Percentiles rank a stretch among this genome's conserved stretches.
Conservation (phyloP, 495 filamentous ascomycete species). For the Aspergillus saccharolyticus region DNA sequence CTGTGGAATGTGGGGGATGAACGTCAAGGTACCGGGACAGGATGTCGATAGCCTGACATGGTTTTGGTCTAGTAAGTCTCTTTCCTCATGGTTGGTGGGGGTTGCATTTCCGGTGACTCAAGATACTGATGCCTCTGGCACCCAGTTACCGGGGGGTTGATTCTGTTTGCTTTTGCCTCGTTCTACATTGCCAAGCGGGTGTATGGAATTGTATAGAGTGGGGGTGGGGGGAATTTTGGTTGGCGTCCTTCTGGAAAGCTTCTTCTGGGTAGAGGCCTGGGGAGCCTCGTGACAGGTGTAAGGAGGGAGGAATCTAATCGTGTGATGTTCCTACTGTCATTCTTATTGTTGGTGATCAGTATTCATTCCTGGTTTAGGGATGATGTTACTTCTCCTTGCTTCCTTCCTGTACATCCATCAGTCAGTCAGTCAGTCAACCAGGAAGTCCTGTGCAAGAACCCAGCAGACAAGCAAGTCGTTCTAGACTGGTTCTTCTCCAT, state of each 20-base stretch:
- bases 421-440: background rate
- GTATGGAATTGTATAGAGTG: constrained; percentile 57
- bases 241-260: background rate
- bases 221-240: background rate
- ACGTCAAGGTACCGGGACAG: constrained; percentile 91
- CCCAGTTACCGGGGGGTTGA: constrained; percentile 69
- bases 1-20: constrained; percentile 98
- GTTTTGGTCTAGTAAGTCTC: constrained; percentile 58
- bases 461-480: no score
- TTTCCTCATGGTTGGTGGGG: background rate
- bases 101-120: background rate
- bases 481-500: background rate
- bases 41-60: constrained; percentile 57
- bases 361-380: background rate
- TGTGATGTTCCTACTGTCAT: background rate
- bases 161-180: constrained; percentile 72
- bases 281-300: background rate
- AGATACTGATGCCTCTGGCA: constrained; percentile 6
- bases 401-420: background rate
- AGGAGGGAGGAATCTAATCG: background rate
- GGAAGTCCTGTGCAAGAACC: no score
- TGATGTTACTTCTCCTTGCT: background rate
- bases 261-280: background rate
- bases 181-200: constrained; percentile 79
- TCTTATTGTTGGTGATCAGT: background rate